A percentile compares a stretch with the other conserved stretches of the same genome.
phyloP scores from a whole-genome alignment of 2,329 filamentous ascomycete genomes.

The Ceratocystis colombiana region DNA sequence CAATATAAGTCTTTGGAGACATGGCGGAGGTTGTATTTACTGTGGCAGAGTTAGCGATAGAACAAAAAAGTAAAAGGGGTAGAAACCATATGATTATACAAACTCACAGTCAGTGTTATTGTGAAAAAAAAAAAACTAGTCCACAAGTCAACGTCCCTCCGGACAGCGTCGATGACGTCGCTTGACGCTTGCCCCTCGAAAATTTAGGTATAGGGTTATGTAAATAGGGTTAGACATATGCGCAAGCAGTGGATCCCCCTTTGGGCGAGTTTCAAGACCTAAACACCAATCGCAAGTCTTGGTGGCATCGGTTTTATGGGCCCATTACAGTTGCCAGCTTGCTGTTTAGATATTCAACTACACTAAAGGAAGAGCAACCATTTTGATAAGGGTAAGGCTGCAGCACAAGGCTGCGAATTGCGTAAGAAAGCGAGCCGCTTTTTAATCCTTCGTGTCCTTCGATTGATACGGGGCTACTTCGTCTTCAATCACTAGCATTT shows the following conservation, averaged over 20 bases:
- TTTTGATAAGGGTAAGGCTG: neutral
- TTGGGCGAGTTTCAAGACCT: neutral
- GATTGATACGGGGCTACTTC: neutral
- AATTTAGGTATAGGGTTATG: slow-evolving; percentile 9
- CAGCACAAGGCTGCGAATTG: neutral
- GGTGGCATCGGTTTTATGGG: neutral
- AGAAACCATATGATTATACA: too few relatives aligned
- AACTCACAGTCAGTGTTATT: too few relatives aligned
- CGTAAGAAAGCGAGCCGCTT: neutral
- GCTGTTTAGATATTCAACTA: neutral
- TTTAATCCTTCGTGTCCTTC: neutral
- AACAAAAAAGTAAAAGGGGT: too few relatives aligned
- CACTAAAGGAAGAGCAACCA: too few relatives aligned
- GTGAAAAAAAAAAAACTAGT: too few relatives aligned
- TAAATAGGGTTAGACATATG: neutral
- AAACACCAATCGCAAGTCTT: neutral
- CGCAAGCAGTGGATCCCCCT: neutral
- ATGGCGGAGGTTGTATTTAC: neutral
- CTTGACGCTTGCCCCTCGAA: neutral
- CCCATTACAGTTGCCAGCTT: slow-evolving; percentile 3
- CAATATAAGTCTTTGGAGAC: slow-evolving; percentile 59
- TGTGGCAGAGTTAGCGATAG: neutral
- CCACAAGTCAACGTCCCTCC: neutral
- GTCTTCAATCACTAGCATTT: neutral
- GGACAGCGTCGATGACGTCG: slow-evolving; percentile 12